phyloP scores from a whole-genome alignment of 805 yeast genomes.

The Pichia thaimueangensis region DNA sequence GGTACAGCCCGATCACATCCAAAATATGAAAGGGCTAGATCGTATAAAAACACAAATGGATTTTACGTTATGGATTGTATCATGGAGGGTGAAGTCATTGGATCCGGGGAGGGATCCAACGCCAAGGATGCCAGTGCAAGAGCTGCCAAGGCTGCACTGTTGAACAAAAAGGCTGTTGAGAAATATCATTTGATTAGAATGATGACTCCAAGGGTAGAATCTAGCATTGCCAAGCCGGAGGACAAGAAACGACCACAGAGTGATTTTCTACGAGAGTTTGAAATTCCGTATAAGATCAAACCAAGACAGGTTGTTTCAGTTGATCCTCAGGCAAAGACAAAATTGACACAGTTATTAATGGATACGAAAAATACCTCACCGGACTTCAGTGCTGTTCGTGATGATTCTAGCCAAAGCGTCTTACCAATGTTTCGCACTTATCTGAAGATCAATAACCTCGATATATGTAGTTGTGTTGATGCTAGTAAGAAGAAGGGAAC shows the following conservation, averaged over 20 bases:
- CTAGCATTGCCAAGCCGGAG: slow-evolving; percentile 11
- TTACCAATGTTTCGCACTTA: slow-evolving; percentile 20
- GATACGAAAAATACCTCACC: slow-evolving; percentile 25
- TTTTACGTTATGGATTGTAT: slow-evolving; percentile 42
- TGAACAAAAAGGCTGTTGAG: slow-evolving; percentile 51
- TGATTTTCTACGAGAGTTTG: not conserved
- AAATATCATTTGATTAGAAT: slow-evolving; percentile 56
- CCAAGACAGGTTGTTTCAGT: not conserved
- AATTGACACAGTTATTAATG: slow-evolving; percentile 4
- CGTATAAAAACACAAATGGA: slow-evolving; percentile 27
- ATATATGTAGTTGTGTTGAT: slow-evolving; percentile 31
- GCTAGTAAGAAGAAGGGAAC: slow-evolving; percentile 33
- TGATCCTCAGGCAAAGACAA: slow-evolving; percentile 8
- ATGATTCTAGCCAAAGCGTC: slow-evolving; percentile 3
- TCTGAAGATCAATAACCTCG: slow-evolving; percentile 28
- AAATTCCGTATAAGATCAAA: slow-evolving; percentile 5
- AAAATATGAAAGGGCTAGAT: slow-evolving; percentile 39
- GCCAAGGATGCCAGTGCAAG: slow-evolving; percentile 71
- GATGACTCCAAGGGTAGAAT: slow-evolving; percentile 37
- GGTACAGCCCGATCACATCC: slow-evolving; percentile 70
- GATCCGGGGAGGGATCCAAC: slow-evolving; percentile 64
- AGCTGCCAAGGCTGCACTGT: slow-evolving; percentile 80
- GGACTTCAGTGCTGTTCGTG: slow-evolving; percentile 20
- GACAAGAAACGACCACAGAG: not conserved
- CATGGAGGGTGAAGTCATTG: slow-evolving; percentile 61